Conservation (phyloP, 2,329 filamentous ascomycete genomes). For the Talaromyces albobiverticillius region DNA sequence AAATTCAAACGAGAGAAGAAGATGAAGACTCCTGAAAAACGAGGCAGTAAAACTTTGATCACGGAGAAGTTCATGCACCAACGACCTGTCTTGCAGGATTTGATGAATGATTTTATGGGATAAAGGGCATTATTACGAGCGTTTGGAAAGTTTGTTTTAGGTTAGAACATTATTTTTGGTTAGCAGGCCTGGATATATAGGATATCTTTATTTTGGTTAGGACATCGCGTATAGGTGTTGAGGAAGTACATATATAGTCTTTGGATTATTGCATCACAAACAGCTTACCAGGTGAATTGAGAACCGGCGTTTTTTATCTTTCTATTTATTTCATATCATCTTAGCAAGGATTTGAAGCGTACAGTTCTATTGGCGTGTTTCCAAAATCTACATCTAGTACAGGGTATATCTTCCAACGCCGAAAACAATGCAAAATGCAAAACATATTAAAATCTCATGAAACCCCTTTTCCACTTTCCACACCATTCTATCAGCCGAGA, state of each 20-base stretch:
- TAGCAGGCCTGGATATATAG: not conserved
- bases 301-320: too few species aligned
- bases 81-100: constrained; percentile 68
- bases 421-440: not conserved
- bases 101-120: constrained; percentile 64
- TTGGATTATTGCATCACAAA: too few species aligned
- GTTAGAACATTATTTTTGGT: not conserved
- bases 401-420: not conserved
- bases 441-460: not conserved
- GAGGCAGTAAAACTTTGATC: constrained; percentile 55
- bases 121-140: constrained; percentile 15
- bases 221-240: not conserved
- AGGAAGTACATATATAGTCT: too few species aligned
- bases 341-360: too few species aligned
- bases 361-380: not conserved
- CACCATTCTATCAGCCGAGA: not conserved
- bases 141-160: constrained; percentile 1
- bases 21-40: constrained; percentile 55
- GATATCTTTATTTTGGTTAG: not conserved
- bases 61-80: constrained; percentile 59
- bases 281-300: too few species aligned
- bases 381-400: not conserved
- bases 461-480: not conserved
- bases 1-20: constrained; percentile 35
- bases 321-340: too few species aligned